Conservation (phyloP, 2,329 filamentous ascomycete genomes). For the Metarhizium rileyi region DNA sequence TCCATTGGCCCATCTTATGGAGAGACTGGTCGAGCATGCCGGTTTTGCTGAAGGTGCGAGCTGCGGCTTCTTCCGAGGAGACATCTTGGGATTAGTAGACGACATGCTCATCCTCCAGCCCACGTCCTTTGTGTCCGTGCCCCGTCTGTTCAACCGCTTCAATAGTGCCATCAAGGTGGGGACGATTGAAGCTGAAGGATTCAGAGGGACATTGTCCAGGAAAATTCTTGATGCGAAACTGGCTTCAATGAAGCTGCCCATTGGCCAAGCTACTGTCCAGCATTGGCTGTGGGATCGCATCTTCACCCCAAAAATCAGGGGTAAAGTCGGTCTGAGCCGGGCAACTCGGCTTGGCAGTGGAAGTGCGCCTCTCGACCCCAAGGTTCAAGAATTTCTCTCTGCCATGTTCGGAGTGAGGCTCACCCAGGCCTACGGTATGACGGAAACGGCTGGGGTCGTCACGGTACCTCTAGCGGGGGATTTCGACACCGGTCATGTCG, state of each 20-base stretch:
- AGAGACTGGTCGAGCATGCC: constrained; percentile 70
- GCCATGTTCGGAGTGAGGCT: constrained; percentile 72
- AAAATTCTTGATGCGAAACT: constrained; percentile 73
- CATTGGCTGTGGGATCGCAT: constrained; percentile 75
- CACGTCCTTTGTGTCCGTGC: constrained; percentile 80
- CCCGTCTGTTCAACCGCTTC: constrained; percentile 84
- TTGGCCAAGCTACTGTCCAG: constrained; percentile 62
- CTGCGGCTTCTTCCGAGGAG: constrained; percentile 90
- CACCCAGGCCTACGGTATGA: constrained; percentile 84
- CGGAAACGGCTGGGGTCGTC: constrained; percentile 78
- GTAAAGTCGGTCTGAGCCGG: constrained; percentile 69
- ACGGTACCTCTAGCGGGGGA: constrained; percentile 62
- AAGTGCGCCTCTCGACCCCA: constrained; percentile 81
- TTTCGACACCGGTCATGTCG: constrained; percentile 71
- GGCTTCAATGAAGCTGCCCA: constrained; percentile 61
- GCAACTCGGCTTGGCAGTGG: constrained; percentile 70
- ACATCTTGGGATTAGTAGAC: constrained; percentile 75
- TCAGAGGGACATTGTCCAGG: constrained; percentile 71
- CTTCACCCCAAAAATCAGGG: constrained; percentile 79
- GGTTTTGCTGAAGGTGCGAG: constrained; percentile 60
- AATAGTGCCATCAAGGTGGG: constrained; percentile 69
- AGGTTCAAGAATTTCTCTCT: constrained; percentile 78
- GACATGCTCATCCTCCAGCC: constrained; percentile 83
- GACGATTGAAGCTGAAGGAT: constrained; percentile 67
- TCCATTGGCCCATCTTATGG: constrained; percentile 88